Evolutionary conservation across 176 grass and related monocot genomes (phyloP).

Genomic region (Aegilops longissima): DNA sequence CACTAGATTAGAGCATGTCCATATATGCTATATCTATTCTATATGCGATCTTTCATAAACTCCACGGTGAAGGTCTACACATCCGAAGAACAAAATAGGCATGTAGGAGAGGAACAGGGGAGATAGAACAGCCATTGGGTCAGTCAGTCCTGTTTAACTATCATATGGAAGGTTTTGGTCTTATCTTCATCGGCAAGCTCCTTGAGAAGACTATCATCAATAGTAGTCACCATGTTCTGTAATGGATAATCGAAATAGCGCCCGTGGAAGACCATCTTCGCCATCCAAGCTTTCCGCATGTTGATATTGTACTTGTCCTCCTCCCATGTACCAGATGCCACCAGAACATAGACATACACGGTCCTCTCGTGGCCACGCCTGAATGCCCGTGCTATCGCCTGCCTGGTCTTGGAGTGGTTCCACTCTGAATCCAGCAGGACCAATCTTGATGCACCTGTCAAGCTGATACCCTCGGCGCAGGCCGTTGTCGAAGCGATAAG

Average conservation of each 20-base stretch:
- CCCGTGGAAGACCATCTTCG: conserved; percentile 75
- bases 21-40: background rate
- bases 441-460: conserved; percentile 86
- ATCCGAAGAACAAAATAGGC: background rate
- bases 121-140: background rate
- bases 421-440: conserved; percentile 93
- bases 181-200: conserved; percentile 74
- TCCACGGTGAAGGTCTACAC: background rate
- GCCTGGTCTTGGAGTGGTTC: conserved; percentile 90
- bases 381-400: conserved; percentile 89
- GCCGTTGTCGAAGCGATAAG: conserved; percentile 88
- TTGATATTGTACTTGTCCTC: conserved; percentile 75
- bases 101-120: background rate
- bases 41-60: background rate
- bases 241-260: conserved; percentile 40
- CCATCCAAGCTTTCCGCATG: conserved; percentile 69
- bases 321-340: conserved; percentile 80
- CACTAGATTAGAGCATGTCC: background rate
- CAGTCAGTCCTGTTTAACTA: conserved; percentile 54
- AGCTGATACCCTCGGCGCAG: conserved; percentile 86
- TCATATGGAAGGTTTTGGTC: conserved; percentile 46
- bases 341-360: conserved; percentile 79
- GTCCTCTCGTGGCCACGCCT: conserved; percentile 74
- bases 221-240: conserved; percentile 27
- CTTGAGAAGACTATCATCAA: conserved; percentile 64